Evolutionary conservation across 2,329 filamentous ascomycete genomes (phyloP).

Genomic region (Venturia aucupariae): DNA sequence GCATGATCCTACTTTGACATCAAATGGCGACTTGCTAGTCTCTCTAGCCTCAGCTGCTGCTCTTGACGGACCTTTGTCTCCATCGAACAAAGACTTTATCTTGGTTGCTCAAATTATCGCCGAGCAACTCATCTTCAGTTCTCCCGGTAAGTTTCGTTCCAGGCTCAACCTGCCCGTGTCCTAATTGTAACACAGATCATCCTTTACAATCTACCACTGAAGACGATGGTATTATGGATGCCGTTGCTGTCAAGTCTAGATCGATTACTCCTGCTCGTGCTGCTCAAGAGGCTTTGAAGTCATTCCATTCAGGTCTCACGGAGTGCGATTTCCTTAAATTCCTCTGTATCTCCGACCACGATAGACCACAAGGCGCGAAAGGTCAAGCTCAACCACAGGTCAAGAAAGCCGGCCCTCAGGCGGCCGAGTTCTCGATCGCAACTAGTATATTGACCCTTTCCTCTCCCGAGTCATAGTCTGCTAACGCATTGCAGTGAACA

Average conservation of each 20-base stretch:
- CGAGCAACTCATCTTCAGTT: slow-evolving; percentile 51
- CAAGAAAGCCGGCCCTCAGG: not conserved
- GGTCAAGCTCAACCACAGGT: slow-evolving; percentile 22
- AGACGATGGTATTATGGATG: not conserved
- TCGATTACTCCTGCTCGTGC: not conserved
- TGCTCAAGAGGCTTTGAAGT: not conserved
- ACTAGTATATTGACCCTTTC: slow-evolving; percentile 13
- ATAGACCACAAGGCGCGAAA: slow-evolving; percentile 16
- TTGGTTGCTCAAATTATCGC: slow-evolving; percentile 62
- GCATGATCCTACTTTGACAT: not conserved
- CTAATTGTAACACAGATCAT: not conserved
- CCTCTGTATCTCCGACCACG: slow-evolving; percentile 8
- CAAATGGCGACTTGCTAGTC: not conserved
- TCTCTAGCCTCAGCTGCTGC: not conserved
- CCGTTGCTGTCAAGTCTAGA: not conserved
- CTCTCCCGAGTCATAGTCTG: too few relatives aligned
- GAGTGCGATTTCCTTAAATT: slow-evolving; percentile 12
- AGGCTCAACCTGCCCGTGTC: not conserved
- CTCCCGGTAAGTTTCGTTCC: not conserved
- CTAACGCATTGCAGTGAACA: slow-evolving; percentile 26
- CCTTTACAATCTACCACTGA: not conserved
- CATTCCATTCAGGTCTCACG: not conserved
- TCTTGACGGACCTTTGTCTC: slow-evolving; percentile 1
- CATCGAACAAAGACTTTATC: slow-evolving; percentile 50
- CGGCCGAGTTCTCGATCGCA: slow-evolving; percentile 20